Evolutionary conservation across 2,329 filamentous ascomycete species (phyloP).

Genomic region (Fusarium incarnatum): DNA sequence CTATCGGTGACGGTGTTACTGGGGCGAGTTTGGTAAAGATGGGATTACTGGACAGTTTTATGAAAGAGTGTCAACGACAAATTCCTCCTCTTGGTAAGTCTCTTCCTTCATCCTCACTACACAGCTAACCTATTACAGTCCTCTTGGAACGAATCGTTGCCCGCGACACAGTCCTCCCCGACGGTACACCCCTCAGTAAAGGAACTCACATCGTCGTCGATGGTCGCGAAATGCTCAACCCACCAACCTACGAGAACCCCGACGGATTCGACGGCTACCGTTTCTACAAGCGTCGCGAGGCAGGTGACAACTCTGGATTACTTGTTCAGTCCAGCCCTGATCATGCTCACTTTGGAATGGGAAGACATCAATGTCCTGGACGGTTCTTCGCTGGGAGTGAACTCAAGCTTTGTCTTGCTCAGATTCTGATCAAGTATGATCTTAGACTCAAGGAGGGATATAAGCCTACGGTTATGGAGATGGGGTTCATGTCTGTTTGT

Average conservation of each 20-base stretch:
- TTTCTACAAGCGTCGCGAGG: not conserved
- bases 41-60: not conserved
- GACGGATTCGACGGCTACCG: not conserved
- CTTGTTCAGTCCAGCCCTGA: not conserved
- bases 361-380: not conserved
- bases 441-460: not conserved
- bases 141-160: not conserved
- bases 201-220: not conserved
- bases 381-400: slow-evolving; percentile 1
- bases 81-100: not conserved
- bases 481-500: not conserved
- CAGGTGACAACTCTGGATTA: not conserved
- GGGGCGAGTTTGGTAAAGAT: not conserved
- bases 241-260: accelerated
- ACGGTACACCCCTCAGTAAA: not conserved
- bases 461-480: not conserved
- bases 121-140: not conserved
- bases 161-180: not conserved
- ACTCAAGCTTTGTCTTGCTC: not conserved
- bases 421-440: not conserved
- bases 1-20: not conserved
- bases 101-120: no score
- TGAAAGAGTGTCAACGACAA: slow-evolving; percentile 1
- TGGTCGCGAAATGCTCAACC: not conserved
- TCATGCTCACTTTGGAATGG: slow-evolving; percentile 5